Conservation (phyloP, 2,329 filamentous ascomycete genomes). For the Paecilomyces variotii region DNA sequence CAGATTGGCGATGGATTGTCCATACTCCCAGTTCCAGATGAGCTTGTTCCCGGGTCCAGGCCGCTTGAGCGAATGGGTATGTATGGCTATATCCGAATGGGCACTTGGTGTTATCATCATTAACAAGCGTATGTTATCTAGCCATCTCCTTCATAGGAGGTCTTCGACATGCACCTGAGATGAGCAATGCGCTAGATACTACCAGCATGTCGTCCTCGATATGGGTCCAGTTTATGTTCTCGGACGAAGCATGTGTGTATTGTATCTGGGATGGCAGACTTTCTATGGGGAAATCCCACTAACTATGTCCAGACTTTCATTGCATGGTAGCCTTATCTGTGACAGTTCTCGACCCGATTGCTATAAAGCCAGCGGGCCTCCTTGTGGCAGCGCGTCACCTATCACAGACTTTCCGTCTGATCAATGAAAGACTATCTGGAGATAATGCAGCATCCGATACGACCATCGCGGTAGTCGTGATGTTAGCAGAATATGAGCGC, state of each 20-base stretch:
- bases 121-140: neutral
- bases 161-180: constrained; percentile 1
- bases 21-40: neutral
- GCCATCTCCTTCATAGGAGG: constrained; percentile 5
- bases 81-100: neutral
- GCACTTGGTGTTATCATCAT: neutral
- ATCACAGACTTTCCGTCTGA: constrained; percentile 3
- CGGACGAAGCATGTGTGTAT: constrained; percentile 5
- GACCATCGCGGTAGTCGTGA: constrained; percentile 6
- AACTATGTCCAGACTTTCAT: constrained; percentile 4
- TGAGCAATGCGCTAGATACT: constrained; percentile 2
- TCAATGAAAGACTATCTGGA: constrained; percentile 6
- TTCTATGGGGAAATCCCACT: too few species aligned
- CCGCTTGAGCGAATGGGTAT: constrained; percentile 3
- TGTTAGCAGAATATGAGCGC: constrained; percentile 6
- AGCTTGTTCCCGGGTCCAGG: constrained; percentile 1
- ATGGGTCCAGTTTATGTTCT: constrained; percentile 4
- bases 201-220: neutral
- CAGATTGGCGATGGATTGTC: constrained; percentile 3
- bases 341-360: neutral
- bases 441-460: neutral
- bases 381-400: constrained; percentile 2
- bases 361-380: neutral
- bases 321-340: constrained; percentile 4
- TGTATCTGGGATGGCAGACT: too few species aligned